Percentiles rank a stretch among this genome's conserved stretches.
phyloP scores from a whole-genome alignment of 2,329 filamentous ascomycete species.

The Epichloe aotearoae region DNA sequence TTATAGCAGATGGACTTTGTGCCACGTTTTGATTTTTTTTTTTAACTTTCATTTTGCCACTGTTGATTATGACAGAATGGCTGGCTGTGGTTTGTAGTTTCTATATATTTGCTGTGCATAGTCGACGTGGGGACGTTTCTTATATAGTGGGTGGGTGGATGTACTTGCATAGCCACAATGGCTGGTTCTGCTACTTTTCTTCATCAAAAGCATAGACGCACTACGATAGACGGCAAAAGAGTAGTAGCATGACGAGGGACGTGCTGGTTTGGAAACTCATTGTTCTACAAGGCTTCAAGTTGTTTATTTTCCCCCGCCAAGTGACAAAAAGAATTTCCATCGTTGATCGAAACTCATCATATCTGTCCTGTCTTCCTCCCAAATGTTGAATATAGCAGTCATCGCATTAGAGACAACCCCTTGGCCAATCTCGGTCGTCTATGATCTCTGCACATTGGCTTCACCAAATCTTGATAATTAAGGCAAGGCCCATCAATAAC shows the following conservation, averaged over 20 bases:
- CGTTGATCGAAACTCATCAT: not conserved
- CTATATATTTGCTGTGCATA: too few relatives aligned
- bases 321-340: not conserved
- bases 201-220: not conserved
- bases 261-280: not conserved
- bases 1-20: slow-evolving; percentile 12
- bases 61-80: too few relatives aligned
- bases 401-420: not conserved
- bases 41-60: not conserved
- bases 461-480: not conserved
- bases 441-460: not conserved
- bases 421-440: not conserved
- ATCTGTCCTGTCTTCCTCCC: not conserved
- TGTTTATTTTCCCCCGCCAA: not conserved
- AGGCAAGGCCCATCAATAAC: not conserved
- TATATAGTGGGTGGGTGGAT: not conserved
- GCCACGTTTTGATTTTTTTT: not conserved
- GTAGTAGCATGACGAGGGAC: not conserved
- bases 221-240: not conserved
- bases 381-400: not conserved
- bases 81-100: too few relatives aligned
- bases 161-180: not conserved
- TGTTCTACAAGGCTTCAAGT: not conserved
- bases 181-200: not conserved
- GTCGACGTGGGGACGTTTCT: not conserved